Percentiles rank a stretch among this genome's conserved stretches.
Evolutionary conservation across 2,329 filamentous ascomycete genomes (phyloP).

Genomic region (Xylaria sp.): DNA sequence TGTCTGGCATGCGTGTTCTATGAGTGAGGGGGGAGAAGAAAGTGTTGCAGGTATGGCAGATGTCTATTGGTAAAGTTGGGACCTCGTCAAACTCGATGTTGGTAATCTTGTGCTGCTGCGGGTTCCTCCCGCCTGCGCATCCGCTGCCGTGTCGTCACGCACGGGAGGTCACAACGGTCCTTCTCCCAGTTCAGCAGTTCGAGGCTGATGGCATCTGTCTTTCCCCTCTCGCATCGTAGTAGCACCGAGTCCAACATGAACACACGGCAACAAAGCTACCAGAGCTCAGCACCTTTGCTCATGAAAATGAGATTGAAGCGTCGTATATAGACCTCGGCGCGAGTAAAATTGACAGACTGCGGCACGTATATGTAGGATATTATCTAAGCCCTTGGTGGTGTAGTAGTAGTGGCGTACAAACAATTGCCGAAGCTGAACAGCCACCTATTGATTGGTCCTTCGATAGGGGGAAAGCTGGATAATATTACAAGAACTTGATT

Average conservation of each 20-base stretch:
- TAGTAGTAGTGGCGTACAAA: constrained; percentile 22
- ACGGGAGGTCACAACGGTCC: constrained; percentile 30
- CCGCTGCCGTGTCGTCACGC: constrained; percentile 24
- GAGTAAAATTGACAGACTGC: background rate
- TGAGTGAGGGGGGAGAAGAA: constrained; percentile 2
- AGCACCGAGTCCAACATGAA: constrained; percentile 22
- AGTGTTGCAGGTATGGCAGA: background rate
- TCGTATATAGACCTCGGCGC: background rate
- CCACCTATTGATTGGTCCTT: constrained; percentile 26
- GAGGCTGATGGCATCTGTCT: constrained; percentile 36
- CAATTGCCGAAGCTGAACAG: constrained; percentile 30
- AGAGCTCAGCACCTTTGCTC: constrained; percentile 17
- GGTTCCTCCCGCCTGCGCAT: constrained; percentile 21
- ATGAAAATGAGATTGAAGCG: constrained; percentile 14
- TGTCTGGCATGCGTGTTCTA: constrained; percentile 25
- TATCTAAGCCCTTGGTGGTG: background rate
- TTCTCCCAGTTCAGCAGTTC: constrained; percentile 35
- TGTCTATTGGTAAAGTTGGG: constrained; percentile 3
- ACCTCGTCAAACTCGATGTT: constrained; percentile 11
- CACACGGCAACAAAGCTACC: constrained; percentile 14
- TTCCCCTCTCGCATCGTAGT: constrained; percentile 18
- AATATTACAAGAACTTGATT: constrained; percentile 14
- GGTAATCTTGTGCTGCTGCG: constrained; percentile 13
- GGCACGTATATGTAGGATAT: background rate
- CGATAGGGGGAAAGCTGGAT: background rate